A percentile compares a stretch with the other conserved stretches of the same genome.
Evolutionary conservation across 257 asterid species (phyloP).

Genomic region (Jacaranda copaia): DNA sequence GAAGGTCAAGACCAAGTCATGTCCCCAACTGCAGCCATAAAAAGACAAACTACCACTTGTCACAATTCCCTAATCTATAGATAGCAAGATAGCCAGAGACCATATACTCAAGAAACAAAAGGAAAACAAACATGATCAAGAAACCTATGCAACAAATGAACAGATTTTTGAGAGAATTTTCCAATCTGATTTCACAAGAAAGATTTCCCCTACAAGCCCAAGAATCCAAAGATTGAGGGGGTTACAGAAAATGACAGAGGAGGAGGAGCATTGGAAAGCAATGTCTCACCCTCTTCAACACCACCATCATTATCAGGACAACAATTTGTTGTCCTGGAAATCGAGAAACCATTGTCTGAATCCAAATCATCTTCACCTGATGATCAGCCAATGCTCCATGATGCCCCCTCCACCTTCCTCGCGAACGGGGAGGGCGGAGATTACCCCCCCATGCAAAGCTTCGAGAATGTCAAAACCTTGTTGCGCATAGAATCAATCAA

Average conservation of each 20-base stretch:
- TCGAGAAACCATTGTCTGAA: slow-evolving; percentile 47
- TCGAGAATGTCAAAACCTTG: slow-evolving; percentile 53
- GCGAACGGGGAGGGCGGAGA: slow-evolving; percentile 62
- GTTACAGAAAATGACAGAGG: slow-evolving; percentile 44
- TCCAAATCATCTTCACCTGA: slow-evolving; percentile 23
- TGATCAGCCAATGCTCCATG: slow-evolving; percentile 57
- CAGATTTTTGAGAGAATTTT: not conserved
- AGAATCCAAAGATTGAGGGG: slow-evolving; percentile 60
- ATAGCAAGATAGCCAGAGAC: slow-evolving; percentile 38
- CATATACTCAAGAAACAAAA: slow-evolving; percentile 28
- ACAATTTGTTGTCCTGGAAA: slow-evolving; percentile 51
- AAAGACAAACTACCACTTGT: slow-evolving; percentile 55
- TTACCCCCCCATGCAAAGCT: slow-evolving; percentile 55
- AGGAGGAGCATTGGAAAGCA: slow-evolving; percentile 66
- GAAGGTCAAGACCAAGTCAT: slow-evolving; percentile 29
- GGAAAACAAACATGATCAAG: slow-evolving; percentile 15
- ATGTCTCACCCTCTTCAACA: slow-evolving; percentile 68
- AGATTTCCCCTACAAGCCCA: not conserved
- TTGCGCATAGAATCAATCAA: slow-evolving; percentile 63
- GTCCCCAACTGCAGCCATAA: slow-evolving; percentile 21
- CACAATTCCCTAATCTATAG: slow-evolving; percentile 45
- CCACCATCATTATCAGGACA: slow-evolving; percentile 31
- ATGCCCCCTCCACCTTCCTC: slow-evolving; percentile 72
- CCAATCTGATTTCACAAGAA: slow-evolving; percentile 13
- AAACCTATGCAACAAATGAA: slow-evolving; percentile 10